Evolutionary conservation across 768 basidiomycete species (phyloP).

Genomic region (Multifurca ochricompacta): DNA sequence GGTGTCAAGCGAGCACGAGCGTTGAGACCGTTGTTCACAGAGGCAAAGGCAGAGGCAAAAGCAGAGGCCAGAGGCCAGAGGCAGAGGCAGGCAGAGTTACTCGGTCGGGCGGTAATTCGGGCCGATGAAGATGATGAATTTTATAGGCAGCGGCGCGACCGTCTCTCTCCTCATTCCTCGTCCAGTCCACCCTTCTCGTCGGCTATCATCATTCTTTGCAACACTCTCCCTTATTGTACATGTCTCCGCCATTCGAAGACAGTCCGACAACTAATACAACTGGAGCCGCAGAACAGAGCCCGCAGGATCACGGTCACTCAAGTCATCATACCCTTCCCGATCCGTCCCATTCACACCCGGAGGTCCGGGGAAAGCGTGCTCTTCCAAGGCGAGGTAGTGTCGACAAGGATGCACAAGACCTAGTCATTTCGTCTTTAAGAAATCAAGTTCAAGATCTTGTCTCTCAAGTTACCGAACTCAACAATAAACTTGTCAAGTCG

Average conservation of each 20-base stretch:
- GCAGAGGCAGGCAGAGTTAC: no score
- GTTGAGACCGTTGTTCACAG: no score
- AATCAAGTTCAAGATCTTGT: conserved; percentile 79
- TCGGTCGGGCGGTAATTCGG: background rate
- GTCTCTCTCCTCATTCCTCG: no score
- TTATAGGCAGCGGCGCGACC: no score
- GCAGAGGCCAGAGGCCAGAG: no score
- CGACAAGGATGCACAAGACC: conserved; percentile 63
- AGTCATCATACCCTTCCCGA: conserved; percentile 1
- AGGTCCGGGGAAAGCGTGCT: conserved; percentile 1
- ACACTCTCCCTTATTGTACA: conserved; percentile 5
- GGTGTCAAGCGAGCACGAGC: no score
- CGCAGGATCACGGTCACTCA: background rate
- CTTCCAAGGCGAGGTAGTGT: conserved; percentile 10
- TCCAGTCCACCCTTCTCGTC: no score
- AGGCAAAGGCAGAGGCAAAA: no score
- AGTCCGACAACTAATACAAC: background rate
- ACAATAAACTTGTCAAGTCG: conserved; percentile 84
- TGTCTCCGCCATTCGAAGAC: conserved; percentile 14
- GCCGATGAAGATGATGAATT: background rate
- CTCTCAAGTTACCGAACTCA: conserved; percentile 85
- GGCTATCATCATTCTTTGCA: background rate
- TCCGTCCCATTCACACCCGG: conserved; percentile 1
- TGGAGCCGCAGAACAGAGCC: background rate
- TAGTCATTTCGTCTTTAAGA: conserved; percentile 75